These are phyloP conservation scores for Cantharellus cinnabarinus DNA, from an alignment of 768 basidiomycete species.

Conservation along the genomic window DNA sequence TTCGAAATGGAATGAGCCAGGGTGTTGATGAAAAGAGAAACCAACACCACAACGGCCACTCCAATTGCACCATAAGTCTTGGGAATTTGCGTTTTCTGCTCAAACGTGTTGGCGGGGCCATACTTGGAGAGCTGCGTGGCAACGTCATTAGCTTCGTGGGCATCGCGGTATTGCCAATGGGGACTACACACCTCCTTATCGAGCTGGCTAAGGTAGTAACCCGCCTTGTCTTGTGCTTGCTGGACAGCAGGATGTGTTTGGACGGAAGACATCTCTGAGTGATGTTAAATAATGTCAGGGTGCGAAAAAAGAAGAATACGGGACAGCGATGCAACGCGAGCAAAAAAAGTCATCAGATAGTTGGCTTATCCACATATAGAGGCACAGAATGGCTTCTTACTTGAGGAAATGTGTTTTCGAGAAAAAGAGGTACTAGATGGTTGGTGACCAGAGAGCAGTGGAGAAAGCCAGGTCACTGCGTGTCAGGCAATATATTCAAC, in stretches of 20 bases:
- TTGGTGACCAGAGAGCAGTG: too few relatives aligned
- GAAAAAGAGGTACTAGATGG: too few relatives aligned
- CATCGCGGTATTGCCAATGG: not conserved
- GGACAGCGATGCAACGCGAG: not conserved
- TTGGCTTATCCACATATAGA: not conserved
- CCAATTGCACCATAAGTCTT: constrained; percentile 81
- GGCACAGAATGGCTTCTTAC: not conserved
- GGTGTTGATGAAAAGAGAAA: constrained; percentile 74
- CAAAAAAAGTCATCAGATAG: not conserved
- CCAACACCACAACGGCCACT: constrained; percentile 37
- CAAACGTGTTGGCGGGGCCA: constrained; percentile 61
- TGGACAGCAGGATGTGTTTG: constrained; percentile 70
- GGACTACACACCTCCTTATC: constrained; percentile 73
- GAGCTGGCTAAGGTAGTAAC: constrained; percentile 67
- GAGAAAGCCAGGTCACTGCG: too few relatives aligned
- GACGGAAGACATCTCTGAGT: constrained; percentile 3
- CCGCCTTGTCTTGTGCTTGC: constrained; percentile 67
- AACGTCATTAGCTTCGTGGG: constrained; percentile 1
- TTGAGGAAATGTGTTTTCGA: too few relatives aligned
- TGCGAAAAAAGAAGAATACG: not conserved
- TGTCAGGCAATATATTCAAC: too few relatives aligned
- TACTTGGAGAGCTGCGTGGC: constrained; percentile 39
- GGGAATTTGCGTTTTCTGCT: constrained; percentile 80
- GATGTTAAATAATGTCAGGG: not conserved
- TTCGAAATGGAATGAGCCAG: constrained; percentile 86